These are phyloP conservation scores for Sicyos edulis DNA, from an alignment of 306 rosid genomes.

Conservation along the genomic window DNA sequence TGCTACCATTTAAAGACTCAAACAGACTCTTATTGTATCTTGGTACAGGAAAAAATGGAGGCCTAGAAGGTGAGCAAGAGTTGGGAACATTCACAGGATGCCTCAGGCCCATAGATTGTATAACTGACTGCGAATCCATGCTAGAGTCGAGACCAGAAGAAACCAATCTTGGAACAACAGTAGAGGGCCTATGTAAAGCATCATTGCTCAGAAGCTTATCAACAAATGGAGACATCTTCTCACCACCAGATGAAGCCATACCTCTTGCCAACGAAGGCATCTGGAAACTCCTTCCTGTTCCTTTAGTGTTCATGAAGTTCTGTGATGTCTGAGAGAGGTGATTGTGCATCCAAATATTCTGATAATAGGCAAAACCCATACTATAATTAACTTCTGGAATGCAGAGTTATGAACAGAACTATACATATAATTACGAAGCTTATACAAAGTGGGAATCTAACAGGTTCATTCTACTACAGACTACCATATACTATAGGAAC, in stretches of 20 bases:
- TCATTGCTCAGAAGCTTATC: slow-evolving; percentile 40
- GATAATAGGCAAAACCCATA: slow-evolving; percentile 32
- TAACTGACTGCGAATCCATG: slow-evolving; percentile 38
- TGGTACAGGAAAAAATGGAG: slow-evolving; percentile 37
- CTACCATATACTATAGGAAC: background rate
- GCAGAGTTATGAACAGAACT: background rate
- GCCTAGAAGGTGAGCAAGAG: slow-evolving; percentile 37
- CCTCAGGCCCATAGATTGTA: slow-evolving; percentile 49
- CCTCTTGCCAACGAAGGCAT: slow-evolving; percentile 24
- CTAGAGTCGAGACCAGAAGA: slow-evolving; percentile 35
- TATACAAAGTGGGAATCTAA: background rate
- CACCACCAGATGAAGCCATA: slow-evolving; percentile 27
- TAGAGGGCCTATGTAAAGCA: slow-evolving; percentile 25
- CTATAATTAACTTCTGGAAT: slow-evolving; percentile 26
- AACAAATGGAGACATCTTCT: slow-evolving; percentile 28
- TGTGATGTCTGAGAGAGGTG: slow-evolving; percentile 38
- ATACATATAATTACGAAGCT: background rate
- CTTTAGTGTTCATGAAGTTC: slow-evolving; percentile 32
- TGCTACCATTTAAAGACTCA: slow-evolving; percentile 39
- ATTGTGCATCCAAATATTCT: slow-evolving; percentile 51
- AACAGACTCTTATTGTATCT: slow-evolving; percentile 47
- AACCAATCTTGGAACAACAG: slow-evolving; percentile 39
- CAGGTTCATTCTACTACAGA: slow-evolving; percentile 2
- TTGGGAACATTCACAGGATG: slow-evolving; percentile 43
- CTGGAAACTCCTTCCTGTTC: slow-evolving; percentile 35